Base-by-base conservation (phyloP, 768 basidiomycete genomes). In the Heimioporus sp. region DNA sequence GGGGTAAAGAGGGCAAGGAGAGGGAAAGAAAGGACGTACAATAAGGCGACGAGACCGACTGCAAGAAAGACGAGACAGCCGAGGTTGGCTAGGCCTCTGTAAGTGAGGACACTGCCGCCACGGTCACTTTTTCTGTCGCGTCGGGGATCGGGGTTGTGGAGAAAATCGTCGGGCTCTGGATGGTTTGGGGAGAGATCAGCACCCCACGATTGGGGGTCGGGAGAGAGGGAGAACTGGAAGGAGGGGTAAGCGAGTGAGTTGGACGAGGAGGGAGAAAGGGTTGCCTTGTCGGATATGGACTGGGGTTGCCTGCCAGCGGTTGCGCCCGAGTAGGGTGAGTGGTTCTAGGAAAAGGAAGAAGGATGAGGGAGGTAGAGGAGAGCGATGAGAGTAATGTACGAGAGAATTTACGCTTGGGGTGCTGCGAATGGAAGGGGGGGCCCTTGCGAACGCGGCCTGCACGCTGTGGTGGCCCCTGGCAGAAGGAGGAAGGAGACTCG, bases 181-280 rank as follows among this genome's bases (percentile, higher is more conserved):
- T 77, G 71, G 54, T 75, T 76, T 36, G 77, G 77, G 8, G 80
- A 81, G 52, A 87, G 69, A 57, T 86, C 80, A 32, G 85, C 79
- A 2, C 86, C 86, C 88, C 88, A 90, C 0, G 76, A 80, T 13
- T 76, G 70, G 4, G 88, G 88, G 67, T 90, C 87, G 1, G 87
- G 80, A 7, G 86, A 82, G 19, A 90, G 79, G 15, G 86, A 87
- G 62, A 81, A 90, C 87, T 90, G 34, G 32, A 19, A 17, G 41
- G 2, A 15, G 31, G 17, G 32, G 40, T 64, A 19, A 42, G 53
- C 41, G 37, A 21, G 30, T 3, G 48, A 39, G 48, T 43, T 8
- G 34, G 48, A 5, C 7, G 46, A 15, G 4, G n/a, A 15, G 9
- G 8, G 30, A 13, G 9, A 10, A 24, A 45, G 45, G 55, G 69